Base-by-base conservation (phyloP, 2,329 filamentous ascomycete species). In the Pseudopyricularia javanii region DNA sequence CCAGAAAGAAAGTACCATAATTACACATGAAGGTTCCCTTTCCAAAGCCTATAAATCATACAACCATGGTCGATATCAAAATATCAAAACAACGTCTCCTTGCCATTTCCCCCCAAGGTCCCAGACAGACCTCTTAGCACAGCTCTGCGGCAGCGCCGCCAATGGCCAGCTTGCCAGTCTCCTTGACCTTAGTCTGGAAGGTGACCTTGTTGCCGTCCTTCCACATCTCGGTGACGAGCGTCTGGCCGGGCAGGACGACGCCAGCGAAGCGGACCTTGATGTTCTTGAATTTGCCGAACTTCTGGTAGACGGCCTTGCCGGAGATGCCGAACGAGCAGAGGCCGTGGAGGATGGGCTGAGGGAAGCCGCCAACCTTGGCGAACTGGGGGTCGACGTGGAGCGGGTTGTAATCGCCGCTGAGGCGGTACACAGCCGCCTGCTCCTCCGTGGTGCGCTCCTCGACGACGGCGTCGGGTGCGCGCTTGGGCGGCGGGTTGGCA, bases 371-470 rank as follows among this genome's bases (percentile, higher is more conserved):
- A 61, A 95, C 84, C 74, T 93, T 93, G 72, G 88, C 88, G 70
- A 98, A 97, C 50, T 82, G 79, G 1, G 93, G 93, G 68, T 98
- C 93, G 57, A 98, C 86, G 73, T 98, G 93, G 2, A 98, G 82
- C 14, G 93, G 93, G 75, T 98, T 97, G 65, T 91, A 85, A 70
- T 98, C 93, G 50, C 93, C 93, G 61, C 87, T 93, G 52, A 98
- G 75, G 37, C 93, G 83, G 78, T 98, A 98, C 53, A 98, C 70
- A 9, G 88, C 90, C 7, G 93, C 93, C 73, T 97, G 91, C 63
- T 96, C 90, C 62, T 91, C 86, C 0, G 80, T 85, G 4, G 93
- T 97, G 69, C 82, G 81, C 70, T 88, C 85, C 74, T 96, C 90
- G 17, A 91, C 81, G 1, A 95, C 83, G 14, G 80, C 79, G 62